These are phyloP conservation scores for Suhomyces maxii DNA, from an alignment of 1,139 yeast species.

Conservation along the genomic window DNA sequence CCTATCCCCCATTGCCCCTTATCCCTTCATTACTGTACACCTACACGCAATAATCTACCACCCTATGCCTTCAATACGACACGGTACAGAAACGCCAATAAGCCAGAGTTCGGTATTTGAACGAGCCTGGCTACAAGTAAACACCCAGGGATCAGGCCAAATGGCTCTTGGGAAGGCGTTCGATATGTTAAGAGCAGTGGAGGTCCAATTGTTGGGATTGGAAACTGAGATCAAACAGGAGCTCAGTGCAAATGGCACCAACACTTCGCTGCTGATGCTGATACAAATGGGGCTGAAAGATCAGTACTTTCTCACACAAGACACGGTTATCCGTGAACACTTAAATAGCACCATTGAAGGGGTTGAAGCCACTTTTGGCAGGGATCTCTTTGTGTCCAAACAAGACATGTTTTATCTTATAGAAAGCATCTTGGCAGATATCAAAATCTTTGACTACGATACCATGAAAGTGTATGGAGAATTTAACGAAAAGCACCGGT, in stretches of 20 bases:
- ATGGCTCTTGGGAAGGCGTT: constrained; percentile 7
- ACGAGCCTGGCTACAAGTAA: constrained; percentile 12
- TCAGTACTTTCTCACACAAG: constrained; percentile 4
- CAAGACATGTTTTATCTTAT: constrained; percentile 14
- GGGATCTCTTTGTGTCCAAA: constrained; percentile 12
- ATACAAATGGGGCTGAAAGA: not conserved
- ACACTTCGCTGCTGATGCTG: not conserved
- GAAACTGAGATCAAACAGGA: not conserved
- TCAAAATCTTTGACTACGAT: constrained; percentile 16
- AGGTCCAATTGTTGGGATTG: constrained; percentile 10
- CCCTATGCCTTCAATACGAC: not conserved
- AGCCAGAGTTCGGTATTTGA: constrained; percentile 8
- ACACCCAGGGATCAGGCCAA: constrained; percentile 2
- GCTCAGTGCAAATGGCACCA: not conserved
- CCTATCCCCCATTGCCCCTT: not conserved
- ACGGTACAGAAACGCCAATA: not conserved
- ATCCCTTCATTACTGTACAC: not conserved
- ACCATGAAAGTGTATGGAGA: constrained; percentile 13
- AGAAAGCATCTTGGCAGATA: constrained; percentile 11
- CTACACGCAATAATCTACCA: not conserved
- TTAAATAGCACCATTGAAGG: constrained; percentile 6
- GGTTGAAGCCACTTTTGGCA: constrained; percentile 10
- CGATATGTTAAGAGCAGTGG: constrained; percentile 10
- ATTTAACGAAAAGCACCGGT: constrained; percentile 7
- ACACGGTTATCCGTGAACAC: constrained; percentile 2